phyloP scores from a whole-genome alignment of 2,329 filamentous ascomycete species.

The Teratosphaeria nubilosa region DNA sequence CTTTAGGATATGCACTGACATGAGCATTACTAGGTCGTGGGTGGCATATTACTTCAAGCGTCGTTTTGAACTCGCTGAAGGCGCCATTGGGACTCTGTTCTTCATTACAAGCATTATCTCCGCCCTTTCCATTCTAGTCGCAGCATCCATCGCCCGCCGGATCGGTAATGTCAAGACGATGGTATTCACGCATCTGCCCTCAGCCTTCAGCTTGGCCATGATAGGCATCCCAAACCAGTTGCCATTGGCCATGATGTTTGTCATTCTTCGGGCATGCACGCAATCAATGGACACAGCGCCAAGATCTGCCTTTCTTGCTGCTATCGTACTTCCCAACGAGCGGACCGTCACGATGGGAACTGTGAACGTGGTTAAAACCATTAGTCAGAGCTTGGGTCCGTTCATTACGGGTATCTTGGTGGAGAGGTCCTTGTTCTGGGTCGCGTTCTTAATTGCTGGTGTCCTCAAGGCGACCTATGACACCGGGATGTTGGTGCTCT shows the following conservation, averaged over 20 bases:
- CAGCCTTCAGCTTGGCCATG: conserved; percentile 50
- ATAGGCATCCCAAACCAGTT: conserved; percentile 49
- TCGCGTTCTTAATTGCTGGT: conserved; percentile 55
- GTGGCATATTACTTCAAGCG: conserved; percentile 46
- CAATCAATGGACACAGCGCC: conserved; percentile 64
- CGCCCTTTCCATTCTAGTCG: conserved; percentile 36
- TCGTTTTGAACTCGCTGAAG: conserved; percentile 43
- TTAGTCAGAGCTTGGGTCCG: conserved; percentile 52
- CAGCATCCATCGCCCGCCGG: conserved; percentile 55
- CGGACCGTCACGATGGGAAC: conserved; percentile 63
- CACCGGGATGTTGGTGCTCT: conserved; percentile 22
- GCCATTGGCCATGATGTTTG: conserved; percentile 47
- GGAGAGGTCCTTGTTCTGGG: conserved; percentile 46
- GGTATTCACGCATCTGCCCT: conserved; percentile 59
- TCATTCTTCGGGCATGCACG: conserved; percentile 52
- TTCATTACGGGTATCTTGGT: conserved; percentile 55
- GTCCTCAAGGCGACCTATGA: conserved; percentile 47
- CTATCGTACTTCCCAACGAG: conserved; percentile 53
- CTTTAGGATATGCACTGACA: conserved; percentile 15
- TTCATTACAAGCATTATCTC: conserved; percentile 35
- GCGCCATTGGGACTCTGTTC: conserved; percentile 44
- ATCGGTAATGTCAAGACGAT: conserved; percentile 51
- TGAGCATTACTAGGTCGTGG: conserved; percentile 17
- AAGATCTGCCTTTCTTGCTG: conserved; percentile 58
- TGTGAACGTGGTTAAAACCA: conserved; percentile 59